Conservation (phyloP, 1,139 yeast genomes). For the Blastobotrys elegans region DNA sequence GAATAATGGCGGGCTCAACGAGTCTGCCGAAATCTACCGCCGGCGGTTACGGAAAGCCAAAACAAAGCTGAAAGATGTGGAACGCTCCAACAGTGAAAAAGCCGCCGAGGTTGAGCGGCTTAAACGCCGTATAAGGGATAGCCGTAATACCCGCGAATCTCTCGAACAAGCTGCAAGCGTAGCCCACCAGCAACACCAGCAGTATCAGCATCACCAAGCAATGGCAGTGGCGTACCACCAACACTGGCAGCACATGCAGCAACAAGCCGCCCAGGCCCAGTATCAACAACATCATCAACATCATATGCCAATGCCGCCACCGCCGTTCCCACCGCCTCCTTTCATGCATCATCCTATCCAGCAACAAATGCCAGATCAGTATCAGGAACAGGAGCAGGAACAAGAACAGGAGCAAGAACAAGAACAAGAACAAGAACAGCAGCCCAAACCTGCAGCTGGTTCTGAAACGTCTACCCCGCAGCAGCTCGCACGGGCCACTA, state of each 20-base stretch:
- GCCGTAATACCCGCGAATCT: slow-evolving; percentile 20
- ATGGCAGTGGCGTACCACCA: slow-evolving; percentile 19
- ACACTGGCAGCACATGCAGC: slow-evolving; percentile 18
- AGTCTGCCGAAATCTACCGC: slow-evolving; percentile 31
- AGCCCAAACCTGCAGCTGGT: background rate
- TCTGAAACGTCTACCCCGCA: slow-evolving; percentile 5
- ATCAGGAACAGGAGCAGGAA: slow-evolving; percentile 13
- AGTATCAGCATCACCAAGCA: slow-evolving; percentile 13
- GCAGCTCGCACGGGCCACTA: background rate
- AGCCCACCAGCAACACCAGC: slow-evolving; percentile 15
- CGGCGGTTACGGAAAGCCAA: slow-evolving; percentile 39
- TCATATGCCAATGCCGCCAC: background rate
- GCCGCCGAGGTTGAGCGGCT: slow-evolving; percentile 38
- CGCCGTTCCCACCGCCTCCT: background rate
- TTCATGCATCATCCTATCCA: background rate
- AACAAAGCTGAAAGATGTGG: slow-evolving; percentile 41
- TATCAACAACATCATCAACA: slow-evolving; percentile 13
- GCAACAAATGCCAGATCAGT: slow-evolving; percentile 10
- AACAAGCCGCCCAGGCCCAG: slow-evolving; percentile 14
- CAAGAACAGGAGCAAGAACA: slow-evolving; percentile 8
- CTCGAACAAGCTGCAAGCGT: slow-evolving; percentile 16
- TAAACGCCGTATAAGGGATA: slow-evolving; percentile 25
- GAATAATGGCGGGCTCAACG: slow-evolving; percentile 20
- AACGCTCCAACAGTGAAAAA: slow-evolving; percentile 39
- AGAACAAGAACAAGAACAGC: slow-evolving; percentile 3